Evolutionary conservation across 2,329 filamentous ascomycete species (phyloP), one percentile per base, ranked within the genome.

Genomic region (Monilinia polystroma): DNA sequence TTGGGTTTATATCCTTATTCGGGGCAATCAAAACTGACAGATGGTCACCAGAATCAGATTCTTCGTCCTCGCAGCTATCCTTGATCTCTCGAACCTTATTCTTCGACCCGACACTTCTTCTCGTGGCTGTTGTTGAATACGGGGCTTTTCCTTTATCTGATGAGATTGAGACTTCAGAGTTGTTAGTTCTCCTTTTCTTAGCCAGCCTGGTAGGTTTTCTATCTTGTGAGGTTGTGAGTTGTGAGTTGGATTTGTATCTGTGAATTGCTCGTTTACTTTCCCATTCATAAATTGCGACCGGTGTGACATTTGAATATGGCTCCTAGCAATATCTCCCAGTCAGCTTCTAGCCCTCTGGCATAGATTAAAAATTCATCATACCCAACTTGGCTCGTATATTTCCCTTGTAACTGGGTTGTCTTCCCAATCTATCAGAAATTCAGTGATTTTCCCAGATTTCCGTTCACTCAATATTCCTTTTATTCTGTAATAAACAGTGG

Each of bases 351-450:
- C 51, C 12, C 29, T 45, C 26, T 58, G 32, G 14, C 14, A 63
- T 52, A 23, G 16, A 20, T 35, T 8, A 23, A 12, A 8, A 38
- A 20, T 52, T 70, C 12, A 18, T 47, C 76, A 45, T 79, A 82
- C 85, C 86, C 86, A 88, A 58, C 77, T 82, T 12, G 81, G 81
- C 3, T 76, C 66, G 72, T 81, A 87, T 1, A 69, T 68, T 68
- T 81, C 73, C 23, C 82, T 83, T 51, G 83, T 84, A 2, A 71
- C 68, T n/a, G 79, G 76, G 72, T 87, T 77, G 67, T 83, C 80
- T 58, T 79, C 81, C 86, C 86, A 88, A 72, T 86, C 81, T 64
- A 88, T 81, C 3, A 79, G 73, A 70, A 87, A 89, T n/a, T 78
- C 69, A 14, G 73, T 73, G 32, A 72, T 29, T 43, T 67, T 68